These are phyloP conservation scores for Fraxinus anomala DNA, from an alignment of 257 asterid genomes.

Conservation along the genomic window DNA sequence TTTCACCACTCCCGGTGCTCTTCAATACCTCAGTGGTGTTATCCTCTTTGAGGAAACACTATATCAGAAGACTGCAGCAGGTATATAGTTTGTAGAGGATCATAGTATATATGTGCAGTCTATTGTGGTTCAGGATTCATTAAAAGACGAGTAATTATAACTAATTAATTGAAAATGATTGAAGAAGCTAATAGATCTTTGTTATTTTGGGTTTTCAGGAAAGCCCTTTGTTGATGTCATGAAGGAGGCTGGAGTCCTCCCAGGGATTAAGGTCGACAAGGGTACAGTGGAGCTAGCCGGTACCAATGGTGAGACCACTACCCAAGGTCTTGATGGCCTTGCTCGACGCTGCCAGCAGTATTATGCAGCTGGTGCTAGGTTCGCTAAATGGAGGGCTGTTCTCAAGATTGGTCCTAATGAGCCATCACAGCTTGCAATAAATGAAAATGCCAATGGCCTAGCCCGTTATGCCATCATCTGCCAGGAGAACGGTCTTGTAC, in stretches of 20 bases:
- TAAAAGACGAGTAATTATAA: background rate
- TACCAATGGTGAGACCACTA: conserved; percentile 63
- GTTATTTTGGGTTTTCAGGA: conserved; percentile 35
- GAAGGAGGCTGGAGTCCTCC: conserved; percentile 63
- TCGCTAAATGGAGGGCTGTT: conserved; percentile 71
- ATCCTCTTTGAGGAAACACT: conserved; percentile 92
- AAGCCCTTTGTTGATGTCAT: conserved; percentile 58
- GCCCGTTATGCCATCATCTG: conserved; percentile 69
- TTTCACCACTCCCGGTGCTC: conserved; percentile 80
- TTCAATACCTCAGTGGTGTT: conserved; percentile 81
- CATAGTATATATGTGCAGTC: background rate
- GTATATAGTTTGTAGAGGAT: conserved; percentile 30
- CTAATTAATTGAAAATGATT: background rate
- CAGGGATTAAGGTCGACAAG: conserved; percentile 70
- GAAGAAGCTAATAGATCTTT: background rate
- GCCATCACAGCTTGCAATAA: conserved; percentile 62
- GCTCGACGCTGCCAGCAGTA: conserved; percentile 58
- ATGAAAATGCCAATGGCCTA: conserved; percentile 60
- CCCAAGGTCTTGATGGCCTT: conserved; percentile 66
- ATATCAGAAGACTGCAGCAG: conserved; percentile 83
- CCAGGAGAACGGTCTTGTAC: conserved; percentile 66
- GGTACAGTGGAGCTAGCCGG: conserved; percentile 69
- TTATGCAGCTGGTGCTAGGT: conserved; percentile 61
- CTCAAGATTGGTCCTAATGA: conserved; percentile 58
- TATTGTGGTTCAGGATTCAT: background rate